Evolutionary conservation across 1,139 yeast species (phyloP).

Genomic region (Protomyces inouyei): DNA sequence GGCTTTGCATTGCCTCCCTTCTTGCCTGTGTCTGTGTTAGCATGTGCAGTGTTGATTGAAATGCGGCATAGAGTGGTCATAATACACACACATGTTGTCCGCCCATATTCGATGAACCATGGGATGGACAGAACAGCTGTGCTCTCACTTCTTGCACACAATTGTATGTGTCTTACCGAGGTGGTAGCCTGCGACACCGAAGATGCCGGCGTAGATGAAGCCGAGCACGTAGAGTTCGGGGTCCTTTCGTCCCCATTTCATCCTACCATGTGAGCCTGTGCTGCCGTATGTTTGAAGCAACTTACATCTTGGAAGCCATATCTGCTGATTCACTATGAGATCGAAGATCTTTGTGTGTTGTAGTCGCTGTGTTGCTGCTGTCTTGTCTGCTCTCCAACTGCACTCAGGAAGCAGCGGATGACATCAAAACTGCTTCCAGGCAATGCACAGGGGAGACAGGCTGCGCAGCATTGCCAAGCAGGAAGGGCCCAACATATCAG

Average conservation of each 20-base stretch:
- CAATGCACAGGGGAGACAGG: too few species aligned
- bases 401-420: too few species aligned
- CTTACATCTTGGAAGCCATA: conserved; percentile 24
- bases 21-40: conserved; percentile 4
- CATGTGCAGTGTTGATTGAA: background rate
- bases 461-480: too few species aligned
- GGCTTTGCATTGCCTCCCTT: conserved; percentile 27
- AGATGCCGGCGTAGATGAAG: conserved; percentile 24
- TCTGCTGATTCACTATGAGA: background rate
- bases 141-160: background rate
- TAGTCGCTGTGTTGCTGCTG: too few species aligned
- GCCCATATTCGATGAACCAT: too few species aligned
- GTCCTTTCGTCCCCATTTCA: conserved; percentile 26
- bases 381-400: too few species aligned
- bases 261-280: background rate
- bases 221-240: conserved; percentile 25
- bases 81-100: background rate
- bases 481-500: too few species aligned
- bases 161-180: conserved; percentile 3
- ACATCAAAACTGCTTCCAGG: too few species aligned
- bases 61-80: background rate
- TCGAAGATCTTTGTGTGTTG: background rate
- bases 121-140: too few species aligned
- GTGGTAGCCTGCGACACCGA: conserved; percentile 26
- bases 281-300: background rate